These are phyloP conservation scores for Pestalotiopsis sp. DNA, from an alignment of 2,329 filamentous ascomycete species.

Conservation along the genomic window DNA sequence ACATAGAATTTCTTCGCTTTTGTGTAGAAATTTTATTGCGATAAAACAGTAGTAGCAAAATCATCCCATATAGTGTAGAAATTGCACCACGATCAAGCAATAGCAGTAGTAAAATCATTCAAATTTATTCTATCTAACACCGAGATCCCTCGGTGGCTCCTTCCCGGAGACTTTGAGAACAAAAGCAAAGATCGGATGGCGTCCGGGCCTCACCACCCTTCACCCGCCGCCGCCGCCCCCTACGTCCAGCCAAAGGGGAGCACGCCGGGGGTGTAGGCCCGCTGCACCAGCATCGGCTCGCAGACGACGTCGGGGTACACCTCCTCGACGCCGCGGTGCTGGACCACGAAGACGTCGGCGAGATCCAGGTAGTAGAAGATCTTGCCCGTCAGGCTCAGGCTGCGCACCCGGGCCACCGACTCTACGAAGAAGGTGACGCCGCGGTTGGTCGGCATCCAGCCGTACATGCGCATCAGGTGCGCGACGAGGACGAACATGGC, in stretches of 20 bases:
- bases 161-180: not conserved
- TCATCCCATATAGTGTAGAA: too few relatives aligned
- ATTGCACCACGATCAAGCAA: too few relatives aligned
- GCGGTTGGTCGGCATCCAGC: conserved; percentile 45
- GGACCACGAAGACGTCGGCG: conserved; percentile 79
- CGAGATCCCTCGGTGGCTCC: not conserved
- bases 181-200: not conserved
- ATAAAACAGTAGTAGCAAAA: too few relatives aligned
- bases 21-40: too few relatives aligned
- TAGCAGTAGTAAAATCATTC: too few relatives aligned
- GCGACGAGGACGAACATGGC: conserved; percentile 67
- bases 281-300: not conserved
- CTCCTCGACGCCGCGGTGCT: conserved; percentile 68
- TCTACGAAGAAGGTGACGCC: conserved; percentile 85
- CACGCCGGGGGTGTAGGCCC: not conserved
- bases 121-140: not conserved
- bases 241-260: not conserved
- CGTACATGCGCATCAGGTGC: conserved; percentile 47
- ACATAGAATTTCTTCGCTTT: too few relatives aligned
- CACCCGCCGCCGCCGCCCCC: not conserved
- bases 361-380: conserved; percentile 64
- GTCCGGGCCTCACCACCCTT: not conserved
- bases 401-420: conserved; percentile 84
- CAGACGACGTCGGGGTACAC: conserved; percentile 6
- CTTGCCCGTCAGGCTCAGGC: conserved; percentile 80